Base-by-base conservation (phyloP, 2,329 filamentous ascomycete genomes). In the Hypoxylon sp. region DNA sequence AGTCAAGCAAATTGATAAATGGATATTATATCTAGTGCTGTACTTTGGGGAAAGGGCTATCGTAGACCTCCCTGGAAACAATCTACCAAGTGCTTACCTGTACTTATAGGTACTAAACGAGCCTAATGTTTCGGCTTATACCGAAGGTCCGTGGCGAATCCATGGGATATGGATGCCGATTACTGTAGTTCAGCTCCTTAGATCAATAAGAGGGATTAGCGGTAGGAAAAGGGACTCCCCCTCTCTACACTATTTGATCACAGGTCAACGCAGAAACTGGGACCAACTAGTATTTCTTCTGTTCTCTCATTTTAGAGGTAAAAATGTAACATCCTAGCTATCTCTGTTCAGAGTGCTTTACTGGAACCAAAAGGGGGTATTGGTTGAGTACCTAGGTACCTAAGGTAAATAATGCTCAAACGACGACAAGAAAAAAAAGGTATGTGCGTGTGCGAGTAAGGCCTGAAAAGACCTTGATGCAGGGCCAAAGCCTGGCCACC, bases 361-460 rank as follows among this genome's bases (percentile, higher is more conserved):
- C 39, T 43, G 32, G 37, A 61, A 27, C 41, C 29, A 55, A 62
- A 55, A 60, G 16, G 14, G 65, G 65, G 65, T 68, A 65, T 68
- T 68, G n/a, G n/a, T n/a, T n/a, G n/a, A n/a, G n/a, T n/a, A n/a
- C n/a, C n/a, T n/a, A n/a, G n/a, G n/a, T n/a, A n/a, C 57, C 23
- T 61, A 53, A 37, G 59, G 37, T 53, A 47, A 55, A 19, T 14
- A 21, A 65, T 65, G 61, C 61, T 65, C 50, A 25, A 45, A 57
- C 12, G 19, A 63, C 37, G n/a, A n/a, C n/a, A n/a, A n/a, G n/a
- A 59, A 64, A 34, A 34, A 59, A 65, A 62, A 34, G 6, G 25
- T 29, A 32, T 56, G 37, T 34, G 41, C 29, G 34, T 53, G 34
- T 55, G 53, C 37, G 63, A 53, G 39, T 45, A 45, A 50, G 19